These are phyloP conservation scores for Oryza punctata DNA, from an alignment of 176 grass and related monocot species.

Conservation along the genomic window DNA sequence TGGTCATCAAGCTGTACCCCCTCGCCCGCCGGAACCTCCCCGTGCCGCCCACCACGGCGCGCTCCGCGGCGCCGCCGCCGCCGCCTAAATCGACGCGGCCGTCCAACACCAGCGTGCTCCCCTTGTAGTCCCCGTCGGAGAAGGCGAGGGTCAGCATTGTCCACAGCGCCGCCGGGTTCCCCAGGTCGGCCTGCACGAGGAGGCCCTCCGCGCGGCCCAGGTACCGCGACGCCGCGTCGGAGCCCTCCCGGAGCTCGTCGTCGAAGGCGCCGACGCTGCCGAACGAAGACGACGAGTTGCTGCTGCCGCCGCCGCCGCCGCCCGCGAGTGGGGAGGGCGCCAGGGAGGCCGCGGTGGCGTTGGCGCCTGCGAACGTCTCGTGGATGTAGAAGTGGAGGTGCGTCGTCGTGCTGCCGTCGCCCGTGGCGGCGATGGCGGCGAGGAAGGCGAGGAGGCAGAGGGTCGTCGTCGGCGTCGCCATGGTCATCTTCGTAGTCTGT, in stretches of 20 bases:
- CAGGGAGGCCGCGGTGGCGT: slow-evolving; percentile 16
- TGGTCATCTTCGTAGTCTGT: background rate
- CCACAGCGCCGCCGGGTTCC: background rate
- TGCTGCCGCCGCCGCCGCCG: too few relatives aligned
- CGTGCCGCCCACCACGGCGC: slow-evolving; percentile 32
- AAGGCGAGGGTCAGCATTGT: slow-evolving; percentile 10
- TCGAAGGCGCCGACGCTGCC: background rate
- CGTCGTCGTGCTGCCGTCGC: slow-evolving; percentile 27
- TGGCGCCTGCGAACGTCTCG: slow-evolving; percentile 24
- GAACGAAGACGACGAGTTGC: background rate
- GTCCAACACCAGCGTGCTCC: slow-evolving; percentile 33
- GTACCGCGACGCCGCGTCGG: slow-evolving; percentile 7
- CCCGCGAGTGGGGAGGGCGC: background rate
- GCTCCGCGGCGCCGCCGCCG: background rate
- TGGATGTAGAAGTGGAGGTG: slow-evolving; percentile 46
- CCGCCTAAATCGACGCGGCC: slow-evolving; percentile 16
- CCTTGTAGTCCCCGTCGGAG: slow-evolving; percentile 27
- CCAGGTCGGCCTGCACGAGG: slow-evolving; percentile 29
- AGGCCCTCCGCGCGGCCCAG: slow-evolving; percentile 38
- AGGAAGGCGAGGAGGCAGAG: background rate
- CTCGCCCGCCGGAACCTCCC: slow-evolving; percentile 35
- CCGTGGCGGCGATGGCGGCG: background rate
- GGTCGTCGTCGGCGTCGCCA: background rate
- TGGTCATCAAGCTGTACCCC: slow-evolving; percentile 44
- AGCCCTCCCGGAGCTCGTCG: slow-evolving; percentile 32